phyloP scores from a whole-genome alignment of 345 rosid genomes.

The Dipteronia dyeriana region DNA sequence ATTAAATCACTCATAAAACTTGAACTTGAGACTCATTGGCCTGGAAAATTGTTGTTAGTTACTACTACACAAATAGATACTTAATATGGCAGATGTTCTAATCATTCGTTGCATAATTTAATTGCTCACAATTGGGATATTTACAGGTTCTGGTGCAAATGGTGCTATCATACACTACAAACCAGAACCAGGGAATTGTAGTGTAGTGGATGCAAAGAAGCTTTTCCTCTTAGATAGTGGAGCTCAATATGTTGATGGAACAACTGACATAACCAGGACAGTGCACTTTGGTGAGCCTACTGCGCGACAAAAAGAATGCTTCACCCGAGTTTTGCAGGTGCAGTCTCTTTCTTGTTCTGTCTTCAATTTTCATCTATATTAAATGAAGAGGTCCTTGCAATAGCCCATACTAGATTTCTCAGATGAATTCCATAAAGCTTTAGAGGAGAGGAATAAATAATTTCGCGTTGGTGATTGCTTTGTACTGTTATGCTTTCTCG shows the following conservation, averaged over 20 bases:
- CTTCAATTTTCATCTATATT: not conserved
- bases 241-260: constrained; percentile 94
- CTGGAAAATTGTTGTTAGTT: not conserved
- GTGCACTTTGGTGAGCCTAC: constrained; percentile 89
- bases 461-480: not conserved
- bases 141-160: constrained; percentile 90
- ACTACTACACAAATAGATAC: not conserved
- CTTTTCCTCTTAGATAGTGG: constrained; percentile 91
- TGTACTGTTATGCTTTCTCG: not conserved
- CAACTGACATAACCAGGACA: constrained; percentile 95
- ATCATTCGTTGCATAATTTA: constrained; percentile 2
- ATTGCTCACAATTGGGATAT: constrained; percentile 19
- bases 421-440: not conserved
- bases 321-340: constrained; percentile 91
- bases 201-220: constrained; percentile 68
- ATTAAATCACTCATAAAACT: not conserved
- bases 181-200: constrained; percentile 83
- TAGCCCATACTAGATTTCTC: not conserved
- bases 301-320: constrained; percentile 82
- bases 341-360: constrained; percentile 16
- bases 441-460: not conserved
- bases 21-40: not conserved
- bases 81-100: not conserved
- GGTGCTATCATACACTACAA: constrained; percentile 95
- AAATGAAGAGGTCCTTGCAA: not conserved